These are phyloP conservation scores for Mycena kentingensis DNA, from an alignment of 768 basidiomycete genomes.

Conservation along the genomic window DNA sequence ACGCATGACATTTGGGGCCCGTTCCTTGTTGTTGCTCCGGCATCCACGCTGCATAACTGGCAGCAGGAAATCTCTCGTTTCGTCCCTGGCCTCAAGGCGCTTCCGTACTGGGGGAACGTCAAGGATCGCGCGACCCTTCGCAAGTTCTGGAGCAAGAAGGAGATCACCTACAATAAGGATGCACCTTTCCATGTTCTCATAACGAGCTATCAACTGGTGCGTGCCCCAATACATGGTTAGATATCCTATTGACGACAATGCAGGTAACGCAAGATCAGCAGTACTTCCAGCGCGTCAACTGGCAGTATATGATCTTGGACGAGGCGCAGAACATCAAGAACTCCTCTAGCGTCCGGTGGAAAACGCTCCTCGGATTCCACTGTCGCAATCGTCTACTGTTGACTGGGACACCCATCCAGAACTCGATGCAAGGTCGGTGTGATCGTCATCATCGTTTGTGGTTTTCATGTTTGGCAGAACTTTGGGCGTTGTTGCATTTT, in stretches of 20 bases:
- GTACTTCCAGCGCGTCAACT: conserved; percentile 95
- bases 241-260: background rate
- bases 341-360: conserved; percentile 94
- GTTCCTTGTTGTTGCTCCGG: conserved; percentile 96
- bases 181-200: conserved; percentile 97
- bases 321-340: conserved; percentile 99
- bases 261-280: conserved; percentile 96
- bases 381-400: conserved; percentile 93
- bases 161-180: conserved; percentile 92
- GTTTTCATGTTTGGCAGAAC: conserved; percentile 52
- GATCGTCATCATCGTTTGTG: conserved; percentile 6
- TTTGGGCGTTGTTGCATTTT: conserved; percentile 98
- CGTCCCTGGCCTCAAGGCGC: conserved; percentile 87
- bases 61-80: conserved; percentile 97
- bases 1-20: conserved; percentile 99
- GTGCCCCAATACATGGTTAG: conserved; percentile 26
- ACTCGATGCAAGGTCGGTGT: conserved; percentile 92
- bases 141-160: conserved; percentile 98
- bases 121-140: conserved; percentile 93
- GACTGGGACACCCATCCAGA: conserved; percentile 98
- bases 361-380: conserved; percentile 92
- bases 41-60: conserved; percentile 98
- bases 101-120: conserved; percentile 98
- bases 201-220: conserved; percentile 92
- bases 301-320: conserved; percentile 99